phyloP scores from a whole-genome alignment of 495 filamentous ascomycete species.

The Evernia prunastri region DNA sequence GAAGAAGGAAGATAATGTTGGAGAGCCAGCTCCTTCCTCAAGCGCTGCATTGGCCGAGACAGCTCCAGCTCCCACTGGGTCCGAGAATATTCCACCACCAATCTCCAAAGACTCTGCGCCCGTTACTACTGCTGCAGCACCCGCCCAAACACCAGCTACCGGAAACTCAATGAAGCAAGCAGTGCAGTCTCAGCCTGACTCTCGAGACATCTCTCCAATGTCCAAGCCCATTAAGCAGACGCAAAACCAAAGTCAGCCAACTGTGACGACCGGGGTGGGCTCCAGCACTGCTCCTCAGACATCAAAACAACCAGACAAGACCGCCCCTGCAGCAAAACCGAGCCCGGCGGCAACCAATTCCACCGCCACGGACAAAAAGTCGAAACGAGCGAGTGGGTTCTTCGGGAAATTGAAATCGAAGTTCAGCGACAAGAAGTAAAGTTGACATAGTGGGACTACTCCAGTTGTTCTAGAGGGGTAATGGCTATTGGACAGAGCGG shows the following conservation, averaged over 20 bases:
- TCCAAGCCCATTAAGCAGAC: slow-evolving; percentile 30
- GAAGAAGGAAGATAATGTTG: slow-evolving; percentile 40
- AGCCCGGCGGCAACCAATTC: slow-evolving; percentile 23
- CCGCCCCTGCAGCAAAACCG: slow-evolving; percentile 15
- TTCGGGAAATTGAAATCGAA: slow-evolving; percentile 44
- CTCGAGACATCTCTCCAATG: slow-evolving; percentile 42
- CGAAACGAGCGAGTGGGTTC: slow-evolving; percentile 41
- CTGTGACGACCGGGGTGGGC: slow-evolving; percentile 36
- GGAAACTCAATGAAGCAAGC: slow-evolving; percentile 18
- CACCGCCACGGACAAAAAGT: slow-evolving; percentile 41
- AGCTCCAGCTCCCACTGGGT: slow-evolving; percentile 34
- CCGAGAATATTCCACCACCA: slow-evolving; percentile 11
- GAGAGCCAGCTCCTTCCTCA: slow-evolving; percentile 48
- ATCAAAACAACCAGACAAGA: slow-evolving; percentile 22
- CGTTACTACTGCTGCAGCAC: slow-evolving; percentile 9
- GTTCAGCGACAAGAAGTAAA: slow-evolving; percentile 26
- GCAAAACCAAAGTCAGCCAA: slow-evolving; percentile 26
- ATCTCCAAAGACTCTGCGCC: slow-evolving; percentile 15
- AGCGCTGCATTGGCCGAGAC: slow-evolving; percentile 40
- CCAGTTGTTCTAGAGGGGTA: neutral
- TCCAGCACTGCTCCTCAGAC: slow-evolving; percentile 22
- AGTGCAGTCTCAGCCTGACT: slow-evolving; percentile 17
- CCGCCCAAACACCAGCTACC: slow-evolving; percentile 15
- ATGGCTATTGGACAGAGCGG: neutral
- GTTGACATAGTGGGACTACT: slow-evolving; percentile 14